A percentile compares a stretch with the other conserved stretches of the same genome.
These are phyloP conservation scores for Penicillium steckii DNA, from an alignment of 495 filamentous ascomycete species.

Conservation along the genomic window DNA sequence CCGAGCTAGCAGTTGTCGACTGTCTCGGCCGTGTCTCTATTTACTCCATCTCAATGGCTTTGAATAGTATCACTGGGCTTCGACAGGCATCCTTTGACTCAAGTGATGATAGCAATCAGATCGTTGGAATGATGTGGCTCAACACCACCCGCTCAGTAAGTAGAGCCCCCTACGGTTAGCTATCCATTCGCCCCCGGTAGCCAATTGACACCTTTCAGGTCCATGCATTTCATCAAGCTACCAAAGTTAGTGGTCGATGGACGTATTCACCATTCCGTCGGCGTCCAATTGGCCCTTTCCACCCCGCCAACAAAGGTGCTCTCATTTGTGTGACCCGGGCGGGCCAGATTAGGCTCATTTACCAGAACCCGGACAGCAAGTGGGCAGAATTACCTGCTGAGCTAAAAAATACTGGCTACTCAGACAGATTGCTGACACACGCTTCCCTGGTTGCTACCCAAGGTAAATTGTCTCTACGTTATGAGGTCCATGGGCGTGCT, in stretches of 20 bases:
- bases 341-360: conserved; percentile 68
- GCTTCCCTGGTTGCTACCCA: conserved; percentile 74
- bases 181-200: too few relatives aligned
- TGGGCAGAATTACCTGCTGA: conserved; percentile 67
- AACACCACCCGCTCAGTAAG: conserved; percentile 57
- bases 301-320: conserved; percentile 66
- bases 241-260: conserved; percentile 52
- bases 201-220: conserved; percentile 33
- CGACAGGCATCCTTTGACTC: conserved; percentile 57
- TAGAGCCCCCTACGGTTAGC: too few relatives aligned
- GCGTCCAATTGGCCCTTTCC: conserved; percentile 59
- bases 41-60: conserved; percentile 55
- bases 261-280: conserved; percentile 48
- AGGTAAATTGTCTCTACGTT: conserved; percentile 39
- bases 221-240: conserved; percentile 52
- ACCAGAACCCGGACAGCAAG: conserved; percentile 63
- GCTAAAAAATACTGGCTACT: conserved; percentile 65
- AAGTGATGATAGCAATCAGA: conserved; percentile 66
- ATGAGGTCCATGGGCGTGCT: background rate
- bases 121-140: conserved; percentile 87
- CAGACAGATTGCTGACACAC: conserved; percentile 74
- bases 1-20: conserved; percentile 77
- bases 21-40: conserved; percentile 70
- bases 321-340: conserved; percentile 69
- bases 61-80: conserved; percentile 62